Base-by-base conservation (phyloP, 1,139 yeast species). In the Hemisphaericaspora subhashii region DNA sequence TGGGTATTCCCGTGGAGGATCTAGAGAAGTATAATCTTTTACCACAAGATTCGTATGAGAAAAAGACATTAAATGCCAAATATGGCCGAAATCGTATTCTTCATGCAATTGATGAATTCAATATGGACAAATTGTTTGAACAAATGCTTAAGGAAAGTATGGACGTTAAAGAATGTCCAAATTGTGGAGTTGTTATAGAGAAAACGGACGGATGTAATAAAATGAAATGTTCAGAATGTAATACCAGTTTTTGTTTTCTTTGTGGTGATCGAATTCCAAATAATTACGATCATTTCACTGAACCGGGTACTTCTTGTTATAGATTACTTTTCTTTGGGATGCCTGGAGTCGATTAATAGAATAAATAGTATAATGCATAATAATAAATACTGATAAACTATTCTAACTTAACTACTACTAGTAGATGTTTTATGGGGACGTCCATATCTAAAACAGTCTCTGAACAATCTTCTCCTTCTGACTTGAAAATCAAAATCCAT, bases 151-250 rank as follows among this genome's bases (percentile, higher is more conserved):
- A 53, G 13, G 68, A 66, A 16, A 64, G 64, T 9, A 64, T 72
- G 7, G 69, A 67, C 21, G 55, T 77, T 36, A 64, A 61, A 10
- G 58, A 63, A 36, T 83, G 88, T 49, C 88, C 90, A 0, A 60
- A 61, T 3, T 83, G 89, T 51, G 55, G 56, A 9, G 54, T 74
- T 1, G 74, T 74, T 3, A 74, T 80, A n/a, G 81, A 81, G 44
- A 71, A 79, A 46, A 60, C 72, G 12, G 84, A 79, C 50, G 89
- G 89, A 3, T 83, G 89, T 54, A 81, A 83, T 52, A 81, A 79
- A 51, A 81, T 83, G 83, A 69, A 66, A 22, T 82, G 89, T 51
- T 48, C 68, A 0, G 60, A 70, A 5, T 83, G 88, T 47, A 51
- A 53, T 7, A 64, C 74, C 0, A 54, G 57, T 35, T 82, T 82